Base-by-base conservation (phyloP, 2,329 filamentous ascomycete genomes). In the Nothopassalora personata region DNA sequence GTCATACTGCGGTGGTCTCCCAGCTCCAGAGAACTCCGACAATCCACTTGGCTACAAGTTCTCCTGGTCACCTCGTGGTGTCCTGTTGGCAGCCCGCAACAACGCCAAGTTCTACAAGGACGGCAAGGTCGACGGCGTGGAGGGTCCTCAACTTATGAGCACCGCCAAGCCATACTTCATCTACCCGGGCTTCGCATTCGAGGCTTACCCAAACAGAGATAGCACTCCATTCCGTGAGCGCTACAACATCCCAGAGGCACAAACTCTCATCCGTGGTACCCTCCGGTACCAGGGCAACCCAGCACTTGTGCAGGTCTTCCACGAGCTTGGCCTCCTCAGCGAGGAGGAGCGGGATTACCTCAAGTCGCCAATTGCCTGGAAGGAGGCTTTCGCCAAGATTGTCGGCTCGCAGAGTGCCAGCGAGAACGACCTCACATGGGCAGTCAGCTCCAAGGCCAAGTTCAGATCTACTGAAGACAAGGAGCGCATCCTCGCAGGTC, bases 31-130 rank as follows among this genome's bases (percentile, higher is more conserved):
- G 77, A 79, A 80, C 75, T 93, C 89, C 7, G 88, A 88, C 76
- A 97, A 97, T 80, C 91, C 92, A 30, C 81, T 96, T 15, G 91
- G 92, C 51, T 96, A 96, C 84, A 96, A 96, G 77, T 94, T 95
- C 81, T 91, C 87, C 8, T 81, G 79, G 79, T 78, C 86, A 33
- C 85, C 86, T 64, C 86, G 91, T 57, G 93, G 93, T 73, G 91
- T 97, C 36, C 81, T 97, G 34, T 83, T 97, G 53, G 92, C 93
- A 3, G 83, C 96, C 66, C 80, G 88, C 68, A 97, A 97, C 79
- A 80, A 85, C n/a, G 93, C 90, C 70, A 91, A 83, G 68, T 92
- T 85, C 80, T 93, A 86, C 77, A 79, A 91, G 75, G 87, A 90
- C 66, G 91, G 91, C 70, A 83, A 92, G 79, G 76, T 88, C 64